These are phyloP conservation scores for Starmerella stigmatis DNA, from an alignment of 805 yeast genomes.

Conservation along the genomic window DNA sequence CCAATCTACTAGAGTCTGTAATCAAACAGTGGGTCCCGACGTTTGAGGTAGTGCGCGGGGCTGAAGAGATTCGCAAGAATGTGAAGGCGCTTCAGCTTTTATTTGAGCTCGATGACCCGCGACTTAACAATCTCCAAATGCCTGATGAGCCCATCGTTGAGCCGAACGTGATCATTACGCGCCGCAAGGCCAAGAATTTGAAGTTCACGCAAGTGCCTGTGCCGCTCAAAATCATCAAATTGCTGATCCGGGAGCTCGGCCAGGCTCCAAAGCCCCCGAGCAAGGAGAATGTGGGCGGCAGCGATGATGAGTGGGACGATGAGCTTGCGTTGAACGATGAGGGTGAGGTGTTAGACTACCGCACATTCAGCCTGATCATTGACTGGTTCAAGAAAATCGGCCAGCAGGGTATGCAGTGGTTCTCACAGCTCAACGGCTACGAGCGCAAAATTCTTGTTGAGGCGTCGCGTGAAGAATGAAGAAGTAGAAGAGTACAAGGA, in stretches of 20 bases:
- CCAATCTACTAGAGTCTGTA: conserved; percentile 43
- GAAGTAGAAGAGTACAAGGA: background rate
- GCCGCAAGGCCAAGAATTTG: conserved; percentile 66
- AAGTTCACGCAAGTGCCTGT: conserved; percentile 57
- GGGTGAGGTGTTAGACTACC: conserved; percentile 23
- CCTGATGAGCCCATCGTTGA: conserved; percentile 58
- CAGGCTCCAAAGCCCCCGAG: conserved; percentile 41
- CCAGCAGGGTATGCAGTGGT: conserved; percentile 17
- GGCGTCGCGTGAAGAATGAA: conserved; percentile 2
- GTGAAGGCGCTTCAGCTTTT: conserved; percentile 63
- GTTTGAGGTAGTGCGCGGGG: conserved; percentile 73
- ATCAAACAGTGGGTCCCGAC: conserved; percentile 74
- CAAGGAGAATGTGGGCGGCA: conserved; percentile 27
- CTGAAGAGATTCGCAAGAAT: conserved; percentile 52
- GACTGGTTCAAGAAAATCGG: conserved; percentile 26
- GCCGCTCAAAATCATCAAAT: conserved; percentile 58
- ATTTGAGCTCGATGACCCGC: conserved; percentile 46
- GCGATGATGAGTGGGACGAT: conserved; percentile 36
- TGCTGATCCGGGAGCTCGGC: conserved; percentile 57
- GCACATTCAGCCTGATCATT: conserved; percentile 22
- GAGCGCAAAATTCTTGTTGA: conserved; percentile 19
- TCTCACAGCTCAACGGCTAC: conserved; percentile 14
- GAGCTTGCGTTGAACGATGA: conserved; percentile 24
- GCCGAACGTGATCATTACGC: conserved; percentile 61
- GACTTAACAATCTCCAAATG: conserved; percentile 45